Conservation (phyloP, 2,329 filamentous ascomycete species). For the Fonsecaea multimorphosa region DNA sequence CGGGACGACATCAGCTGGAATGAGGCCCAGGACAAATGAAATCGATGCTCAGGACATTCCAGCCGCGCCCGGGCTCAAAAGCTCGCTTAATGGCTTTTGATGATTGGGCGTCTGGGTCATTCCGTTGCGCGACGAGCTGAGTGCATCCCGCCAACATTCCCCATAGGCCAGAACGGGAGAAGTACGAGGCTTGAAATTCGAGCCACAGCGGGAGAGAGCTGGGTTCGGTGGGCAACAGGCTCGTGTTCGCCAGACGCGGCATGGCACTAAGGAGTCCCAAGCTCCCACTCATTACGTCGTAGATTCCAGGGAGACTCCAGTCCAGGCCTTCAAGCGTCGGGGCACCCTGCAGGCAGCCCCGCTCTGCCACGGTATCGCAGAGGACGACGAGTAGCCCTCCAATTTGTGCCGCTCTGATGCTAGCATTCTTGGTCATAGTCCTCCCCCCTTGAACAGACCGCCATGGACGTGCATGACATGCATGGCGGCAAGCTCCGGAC, state of each 20-base stretch:
- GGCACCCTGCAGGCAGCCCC: not conserved
- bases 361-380: not conserved
- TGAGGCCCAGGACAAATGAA: not conserved
- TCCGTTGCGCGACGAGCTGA: not conserved
- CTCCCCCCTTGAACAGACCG: not conserved
- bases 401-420: not conserved
- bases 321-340: constrained; percentile 1
- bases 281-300: not conserved
- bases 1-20: not conserved
- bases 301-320: constrained; percentile 12
- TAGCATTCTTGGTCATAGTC: not conserved
- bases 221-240: not conserved
- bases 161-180: not conserved
- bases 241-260: constrained; percentile 2
- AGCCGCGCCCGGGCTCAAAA: not conserved
- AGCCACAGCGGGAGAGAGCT: constrained; percentile 17
- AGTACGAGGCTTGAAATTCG: constrained; percentile 22
- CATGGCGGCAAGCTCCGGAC: not conserved
- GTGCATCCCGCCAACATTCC: not conserved
- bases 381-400: not conserved
- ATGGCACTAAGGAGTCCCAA: not conserved
- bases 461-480: not conserved
- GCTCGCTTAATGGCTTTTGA: not conserved
- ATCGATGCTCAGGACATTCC: not conserved
- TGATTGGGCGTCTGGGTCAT: not conserved